These are phyloP conservation scores for Thermoascus crustaceus DNA, from an alignment of 2,329 filamentous ascomycete species.

Conservation along the genomic window DNA sequence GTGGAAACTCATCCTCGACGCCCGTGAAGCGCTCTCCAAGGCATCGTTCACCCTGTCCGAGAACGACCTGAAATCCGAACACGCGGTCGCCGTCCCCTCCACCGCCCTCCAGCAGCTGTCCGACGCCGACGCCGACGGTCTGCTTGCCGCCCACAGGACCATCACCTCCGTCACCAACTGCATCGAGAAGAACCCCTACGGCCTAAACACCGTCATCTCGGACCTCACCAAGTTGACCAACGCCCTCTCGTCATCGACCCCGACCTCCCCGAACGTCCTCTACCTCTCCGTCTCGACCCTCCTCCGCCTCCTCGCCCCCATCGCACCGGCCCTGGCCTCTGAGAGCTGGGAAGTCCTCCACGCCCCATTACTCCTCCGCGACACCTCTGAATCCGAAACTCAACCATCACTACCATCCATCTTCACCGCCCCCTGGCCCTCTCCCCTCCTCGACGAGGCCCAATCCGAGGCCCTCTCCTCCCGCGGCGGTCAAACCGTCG, in stretches of 20 bases:
- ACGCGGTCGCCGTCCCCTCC: conserved; percentile 20
- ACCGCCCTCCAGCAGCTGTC: conserved; percentile 24
- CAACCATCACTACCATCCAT: conserved; percentile 24
- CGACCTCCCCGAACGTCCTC: conserved; percentile 31
- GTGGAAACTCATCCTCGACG: conserved; percentile 47
- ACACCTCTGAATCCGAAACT: conserved; percentile 6
- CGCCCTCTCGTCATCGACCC: conserved; percentile 43
- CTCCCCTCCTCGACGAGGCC: conserved; percentile 28
- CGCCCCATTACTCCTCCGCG: conserved; percentile 10
- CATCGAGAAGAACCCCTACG: conserved; percentile 61
- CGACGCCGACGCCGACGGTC: conserved; percentile 40
- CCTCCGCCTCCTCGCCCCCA: conserved; percentile 66
- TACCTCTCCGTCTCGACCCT: conserved; percentile 48
- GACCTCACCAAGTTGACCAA: conserved; percentile 79
- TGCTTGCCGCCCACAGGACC: conserved; percentile 59
- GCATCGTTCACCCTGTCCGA: conserved; percentile 16
- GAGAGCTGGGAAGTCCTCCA: conserved; percentile 65
- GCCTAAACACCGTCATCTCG: conserved; percentile 75
- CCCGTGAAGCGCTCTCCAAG: conserved; percentile 17
- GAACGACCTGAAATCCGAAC: conserved; percentile 14
- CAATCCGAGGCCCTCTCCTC: conserved; percentile 40
- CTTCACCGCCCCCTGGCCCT: conserved; percentile 51
- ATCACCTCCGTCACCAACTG: conserved; percentile 60
- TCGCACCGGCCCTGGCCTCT: conserved; percentile 71
- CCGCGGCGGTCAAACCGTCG: conserved; percentile 44